Evolutionary conservation across 1,284 basidiomycete species (phyloP), one percentile per base, ranked within the genome.

Genomic region (Cutaneotrichosporon sp.): DNA sequence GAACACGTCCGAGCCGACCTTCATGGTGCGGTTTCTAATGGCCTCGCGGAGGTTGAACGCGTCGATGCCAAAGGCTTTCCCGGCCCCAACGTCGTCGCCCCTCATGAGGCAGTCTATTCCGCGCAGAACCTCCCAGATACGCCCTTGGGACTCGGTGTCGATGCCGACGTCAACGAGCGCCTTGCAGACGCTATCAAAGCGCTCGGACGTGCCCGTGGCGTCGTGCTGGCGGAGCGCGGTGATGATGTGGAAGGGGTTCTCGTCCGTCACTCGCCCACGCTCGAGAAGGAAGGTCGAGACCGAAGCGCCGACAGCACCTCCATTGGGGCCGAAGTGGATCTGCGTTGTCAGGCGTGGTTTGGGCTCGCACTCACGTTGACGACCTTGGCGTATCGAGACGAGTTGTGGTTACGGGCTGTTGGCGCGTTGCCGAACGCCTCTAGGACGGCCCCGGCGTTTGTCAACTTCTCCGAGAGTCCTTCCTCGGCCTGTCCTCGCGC

Each of bases 371-470:
- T 38, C 54, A 66, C 64, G 43, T 66, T 66, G 53, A 66, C 61
- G 16, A 66, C 61, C 29, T 66, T 66, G 18, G 64, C 64, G 33
- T 66, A 66, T n/a, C 64, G 64, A 59, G 50, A 54, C 18, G 64
- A 66, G 59, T 66, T 66, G 31, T 60, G 42, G 49, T 66, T 66
- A 43, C 60, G 64, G n/a, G 57, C 56, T 16, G 64, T 66, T 22
- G 64, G 59, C 1, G 64, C 64, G 58, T 66, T 66, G 24, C 64
- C 64, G 33, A 66, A 66, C 25, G 64, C 61, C 20, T 63, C 64
- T 14, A 66, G 61, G 18, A 66, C 64, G 18, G 56, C 54, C 14
- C 63, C 55, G 4, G 63, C 63, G 9, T 61, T 47, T 16, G 60
- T 47, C 20, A 65, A 54, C 60, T 62, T 61, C 20, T 58, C 57